Base-by-base conservation (phyloP, 352 stramenopile species). In the Pilasporangium apinafurcum region DNA sequence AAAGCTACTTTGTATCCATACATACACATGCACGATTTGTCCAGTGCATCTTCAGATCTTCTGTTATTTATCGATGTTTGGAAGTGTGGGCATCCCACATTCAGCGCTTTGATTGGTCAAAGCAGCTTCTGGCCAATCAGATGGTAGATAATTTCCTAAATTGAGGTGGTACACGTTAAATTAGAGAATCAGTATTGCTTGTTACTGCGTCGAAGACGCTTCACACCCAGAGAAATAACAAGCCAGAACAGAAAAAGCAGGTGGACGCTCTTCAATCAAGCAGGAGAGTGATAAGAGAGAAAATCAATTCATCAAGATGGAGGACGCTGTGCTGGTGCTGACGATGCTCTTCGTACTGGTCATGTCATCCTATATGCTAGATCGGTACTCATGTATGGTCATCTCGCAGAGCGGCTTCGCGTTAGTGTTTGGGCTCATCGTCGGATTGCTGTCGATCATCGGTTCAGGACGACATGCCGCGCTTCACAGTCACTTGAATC, bases 331-430 rank as follows among this genome's bases (percentile, higher is more conserved):
- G 58, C 57, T 93, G 38, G 53, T 93, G 49, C 70, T 93, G 51
- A 56, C 78, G 31, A 86, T 93, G 73, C 72, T 93, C 54, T 83
- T 93, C 53, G 71, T 90, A 58, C 70, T 91, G 51, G 82, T 93
- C 46, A 89, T 93, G 68, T 77, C 77, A 25, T 93, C 81, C 50
- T 93, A 84, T 64, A 78, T 91, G 69, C 62, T 93, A 28, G 81
- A 88, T 45, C 76, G 76, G 29, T 88, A 85, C 65, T 76, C 81
- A 40, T 88, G 75, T 47, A 91, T 89, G 70, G 22, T 91, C n/a
- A 48, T 93, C 34, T 93, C 81, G 26, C 81, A 93, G 60, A 89
- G 74, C 37, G 83, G 81, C 52, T 90, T 93, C 50, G 78, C 81
- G 40, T 73, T 93, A 31, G 56, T 90, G 29, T 87, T 93, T 36